Percentiles rank a stretch among this genome's conserved stretches.
These are phyloP conservation scores for Pichia kudriavzevii DNA, from an alignment of 1,139 yeast genomes.

Conservation along the genomic window DNA sequence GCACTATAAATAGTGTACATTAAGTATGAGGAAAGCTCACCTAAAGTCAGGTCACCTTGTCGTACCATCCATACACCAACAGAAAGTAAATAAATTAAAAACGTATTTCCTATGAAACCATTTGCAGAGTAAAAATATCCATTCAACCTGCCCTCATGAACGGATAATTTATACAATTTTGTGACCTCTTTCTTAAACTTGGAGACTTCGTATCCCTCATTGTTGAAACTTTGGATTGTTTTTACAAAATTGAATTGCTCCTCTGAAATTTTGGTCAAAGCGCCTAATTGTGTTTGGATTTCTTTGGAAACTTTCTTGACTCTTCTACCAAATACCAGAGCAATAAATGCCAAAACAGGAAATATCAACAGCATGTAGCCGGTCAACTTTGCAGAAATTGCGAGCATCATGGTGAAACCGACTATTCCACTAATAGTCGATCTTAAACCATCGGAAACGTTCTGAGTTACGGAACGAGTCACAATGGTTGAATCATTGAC, in stretches of 20 bases:
- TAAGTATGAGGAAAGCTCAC: constrained; percentile 52
- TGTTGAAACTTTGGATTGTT: constrained; percentile 51
- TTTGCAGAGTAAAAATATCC: constrained; percentile 46
- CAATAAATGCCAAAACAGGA: constrained; percentile 46
- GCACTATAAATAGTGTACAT: constrained; percentile 57
- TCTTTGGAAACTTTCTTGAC: constrained; percentile 42
- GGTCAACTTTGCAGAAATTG: constrained; percentile 48
- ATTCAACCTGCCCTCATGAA: constrained; percentile 44
- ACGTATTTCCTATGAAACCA: constrained; percentile 46
- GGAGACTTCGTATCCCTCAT: constrained; percentile 34
- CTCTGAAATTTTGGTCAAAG: constrained; percentile 50
- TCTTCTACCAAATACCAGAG: constrained; percentile 45
- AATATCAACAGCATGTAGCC: constrained; percentile 49
- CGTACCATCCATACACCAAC: constrained; percentile 48
- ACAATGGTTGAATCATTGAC: constrained; percentile 51
- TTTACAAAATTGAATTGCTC: constrained; percentile 49
- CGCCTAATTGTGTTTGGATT: constrained; percentile 49
- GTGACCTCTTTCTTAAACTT: constrained; percentile 39
- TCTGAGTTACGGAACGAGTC: constrained; percentile 45
- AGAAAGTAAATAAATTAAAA: constrained; percentile 41
- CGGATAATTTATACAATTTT: constrained; percentile 37
- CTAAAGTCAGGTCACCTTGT: constrained; percentile 43
- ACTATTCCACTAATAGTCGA: constrained; percentile 46
- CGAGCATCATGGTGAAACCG: constrained; percentile 51
- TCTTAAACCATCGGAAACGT: constrained; percentile 49